phyloP scores from a whole-genome alignment of 768 basidiomycete genomes.

The Leccinellum rugosiceps region DNA sequence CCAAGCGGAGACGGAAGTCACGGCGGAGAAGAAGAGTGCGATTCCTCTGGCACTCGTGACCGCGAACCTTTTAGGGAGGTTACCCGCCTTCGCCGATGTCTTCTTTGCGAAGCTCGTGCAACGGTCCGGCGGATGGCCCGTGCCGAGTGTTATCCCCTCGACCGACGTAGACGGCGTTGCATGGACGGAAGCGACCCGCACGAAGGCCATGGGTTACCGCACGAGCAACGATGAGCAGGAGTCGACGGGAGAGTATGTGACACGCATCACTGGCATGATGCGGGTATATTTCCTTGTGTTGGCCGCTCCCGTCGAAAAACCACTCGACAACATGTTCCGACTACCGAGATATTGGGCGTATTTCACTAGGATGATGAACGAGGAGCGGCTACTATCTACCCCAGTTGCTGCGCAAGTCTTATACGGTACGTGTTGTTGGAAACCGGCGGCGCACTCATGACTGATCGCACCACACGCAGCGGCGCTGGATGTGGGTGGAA shows the following conservation, averaged over 20 bases:
- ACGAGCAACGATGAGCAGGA: constrained; percentile 48
- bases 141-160: constrained; percentile 60
- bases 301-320: constrained; percentile 40
- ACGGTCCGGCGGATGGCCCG: constrained; percentile 83
- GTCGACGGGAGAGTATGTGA: constrained; percentile 54
- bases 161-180: constrained; percentile 47
- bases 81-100: constrained; percentile 62
- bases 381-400: constrained; percentile 49
- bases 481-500: constrained; percentile 68
- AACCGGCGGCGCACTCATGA: background rate
- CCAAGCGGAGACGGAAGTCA: constrained; percentile 92
- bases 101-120: constrained; percentile 86
- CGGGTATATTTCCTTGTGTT: constrained; percentile 84
- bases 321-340: constrained; percentile 45
- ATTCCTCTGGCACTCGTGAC: constrained; percentile 73
- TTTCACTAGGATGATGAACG: constrained; percentile 59
- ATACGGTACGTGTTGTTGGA: constrained; percentile 43
- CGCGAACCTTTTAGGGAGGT: constrained; percentile 60
- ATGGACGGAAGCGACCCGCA: constrained; percentile 41
- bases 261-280: constrained; percentile 74
- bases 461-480: constrained; percentile 38
- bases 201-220: constrained; percentile 58
- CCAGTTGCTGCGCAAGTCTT: constrained; percentile 63
- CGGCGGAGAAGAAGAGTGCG: constrained; percentile 83
- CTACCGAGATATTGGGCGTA: constrained; percentile 68